Percentiles rank a stretch among this genome's conserved stretches.
Conservation (phyloP, 441 rosid species). For the Populus hybrid region DNA sequence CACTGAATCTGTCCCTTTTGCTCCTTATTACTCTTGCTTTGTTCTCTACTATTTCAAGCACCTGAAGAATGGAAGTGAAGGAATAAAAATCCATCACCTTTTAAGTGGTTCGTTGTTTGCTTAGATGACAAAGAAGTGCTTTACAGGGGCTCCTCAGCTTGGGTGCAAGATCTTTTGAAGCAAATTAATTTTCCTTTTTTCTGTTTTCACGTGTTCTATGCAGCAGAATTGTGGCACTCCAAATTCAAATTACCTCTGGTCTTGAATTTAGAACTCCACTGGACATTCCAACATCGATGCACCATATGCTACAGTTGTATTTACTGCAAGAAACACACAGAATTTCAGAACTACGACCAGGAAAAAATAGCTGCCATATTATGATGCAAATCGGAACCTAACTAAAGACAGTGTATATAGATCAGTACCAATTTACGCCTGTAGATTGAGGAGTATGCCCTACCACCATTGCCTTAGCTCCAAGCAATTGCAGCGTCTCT, state of each 20-base stretch:
- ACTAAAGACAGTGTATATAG: not conserved
- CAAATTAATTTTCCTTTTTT: not conserved
- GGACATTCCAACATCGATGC: constrained; percentile 96
- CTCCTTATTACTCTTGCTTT: constrained; percentile 69
- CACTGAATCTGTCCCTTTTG: constrained; percentile 38
- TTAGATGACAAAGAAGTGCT: not conserved
- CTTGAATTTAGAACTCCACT: constrained; percentile 85
- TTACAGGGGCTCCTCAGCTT: not conserved
- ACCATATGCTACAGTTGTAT: constrained; percentile 79
- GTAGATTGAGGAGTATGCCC: constrained; percentile 91
- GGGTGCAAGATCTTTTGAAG: not conserved
- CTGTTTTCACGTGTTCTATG: not conserved
- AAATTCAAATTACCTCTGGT: constrained; percentile 68
- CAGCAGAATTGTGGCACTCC: not conserved
- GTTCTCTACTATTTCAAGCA: constrained; percentile 68
- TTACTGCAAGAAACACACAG: constrained; percentile 42
- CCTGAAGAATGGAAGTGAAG: constrained; percentile 38
- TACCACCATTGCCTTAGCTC: constrained; percentile 89
- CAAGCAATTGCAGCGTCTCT: constrained; percentile 62
- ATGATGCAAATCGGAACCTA: not conserved
- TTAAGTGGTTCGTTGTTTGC: not conserved
- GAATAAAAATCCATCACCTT: not conserved
- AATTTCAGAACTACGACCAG: not conserved
- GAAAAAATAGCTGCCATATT: not conserved
- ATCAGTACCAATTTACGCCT: constrained; percentile 72